Evolutionary conservation across 768 basidiomycete genomes (phyloP).

Genomic region (Mycena polygramma): DNA sequence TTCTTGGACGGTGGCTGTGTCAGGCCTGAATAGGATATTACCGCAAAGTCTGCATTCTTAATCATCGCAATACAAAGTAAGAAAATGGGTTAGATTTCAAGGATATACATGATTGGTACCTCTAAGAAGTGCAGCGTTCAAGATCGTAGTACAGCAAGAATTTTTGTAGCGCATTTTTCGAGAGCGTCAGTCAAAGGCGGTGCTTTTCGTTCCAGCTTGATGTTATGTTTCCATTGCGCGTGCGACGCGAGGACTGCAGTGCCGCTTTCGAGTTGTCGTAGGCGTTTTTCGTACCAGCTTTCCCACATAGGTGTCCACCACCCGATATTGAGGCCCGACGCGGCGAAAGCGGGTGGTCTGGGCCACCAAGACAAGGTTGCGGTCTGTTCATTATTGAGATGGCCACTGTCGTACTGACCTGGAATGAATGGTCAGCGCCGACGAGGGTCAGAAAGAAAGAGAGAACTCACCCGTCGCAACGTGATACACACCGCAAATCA

Average conservation of each 20-base stretch:
- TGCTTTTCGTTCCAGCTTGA: not conserved
- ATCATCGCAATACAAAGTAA: not conserved
- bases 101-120: not conserved
- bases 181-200: too few species aligned
- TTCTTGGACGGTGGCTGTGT: too few species aligned
- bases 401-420: not conserved
- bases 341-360: constrained; percentile 30
- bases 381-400: constrained; percentile 28
- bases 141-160: not conserved
- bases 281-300: constrained; percentile 37
- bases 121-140: not conserved
- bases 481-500: constrained; percentile 42
- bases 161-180: not conserved
- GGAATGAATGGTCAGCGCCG: not conserved
- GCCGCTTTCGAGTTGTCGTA: constrained; percentile 26
- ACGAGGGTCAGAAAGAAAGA: not conserved
- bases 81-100: not conserved
- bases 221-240: constrained; percentile 6
- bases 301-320: constrained; percentile 41
- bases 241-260: not conserved
- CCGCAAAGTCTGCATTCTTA: not conserved
- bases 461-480: constrained; percentile 36
- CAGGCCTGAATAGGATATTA: too few species aligned
- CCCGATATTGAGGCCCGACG: constrained; percentile 32
- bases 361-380: constrained; percentile 39